Percentiles rank a stretch among this genome's conserved stretches.
Evolutionary conservation across 2,329 filamentous ascomycete genomes (phyloP).

Genomic region (Calonectria pseudoreteaudii): DNA sequence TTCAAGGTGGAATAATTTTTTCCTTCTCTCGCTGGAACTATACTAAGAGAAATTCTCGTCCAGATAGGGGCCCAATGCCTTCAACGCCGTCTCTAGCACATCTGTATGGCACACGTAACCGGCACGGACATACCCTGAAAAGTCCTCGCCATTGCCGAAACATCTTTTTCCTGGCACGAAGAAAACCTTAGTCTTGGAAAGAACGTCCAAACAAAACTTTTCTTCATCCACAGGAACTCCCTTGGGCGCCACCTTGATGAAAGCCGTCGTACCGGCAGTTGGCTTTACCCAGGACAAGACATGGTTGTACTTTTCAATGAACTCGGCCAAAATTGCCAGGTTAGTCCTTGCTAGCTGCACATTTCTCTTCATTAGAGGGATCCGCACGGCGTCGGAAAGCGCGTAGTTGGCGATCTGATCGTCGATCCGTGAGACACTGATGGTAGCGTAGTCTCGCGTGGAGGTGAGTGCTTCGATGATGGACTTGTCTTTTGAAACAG

Average conservation of each 20-base stretch:
- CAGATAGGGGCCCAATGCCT: slow-evolving; percentile 29
- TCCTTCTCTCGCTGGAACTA: not conserved
- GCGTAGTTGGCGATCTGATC: slow-evolving; percentile 84
- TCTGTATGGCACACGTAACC: slow-evolving; percentile 17
- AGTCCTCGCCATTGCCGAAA: slow-evolving; percentile 17
- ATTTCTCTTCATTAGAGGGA: slow-evolving; percentile 64
- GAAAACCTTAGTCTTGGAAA: slow-evolving; percentile 14
- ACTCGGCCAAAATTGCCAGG: not conserved
- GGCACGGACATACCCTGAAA: slow-evolving; percentile 18
- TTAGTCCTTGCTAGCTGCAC: slow-evolving; percentile 12
- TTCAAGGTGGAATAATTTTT: not conserved
- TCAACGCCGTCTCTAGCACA: slow-evolving; percentile 5
- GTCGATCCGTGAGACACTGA: slow-evolving; percentile 83
- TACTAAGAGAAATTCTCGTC: slow-evolving; percentile 4
- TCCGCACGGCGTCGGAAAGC: slow-evolving; percentile 61
- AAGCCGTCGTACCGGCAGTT: slow-evolving; percentile 17
- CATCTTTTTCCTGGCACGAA: slow-evolving; percentile 14
- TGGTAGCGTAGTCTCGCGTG: slow-evolving; percentile 85
- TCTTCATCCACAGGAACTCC: slow-evolving; percentile 13
- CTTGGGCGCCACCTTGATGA: slow-evolving; percentile 1
- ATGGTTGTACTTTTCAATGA: slow-evolving; percentile 6
- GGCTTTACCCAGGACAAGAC: slow-evolving; percentile 23
- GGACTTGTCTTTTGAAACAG: slow-evolving; percentile 71
- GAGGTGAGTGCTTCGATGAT: slow-evolving; percentile 73
- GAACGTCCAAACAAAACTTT: slow-evolving; percentile 3